These are phyloP conservation scores for Entoloma clypeatum DNA, from an alignment of 1,284 basidiomycete species.

Conservation along the genomic window DNA sequence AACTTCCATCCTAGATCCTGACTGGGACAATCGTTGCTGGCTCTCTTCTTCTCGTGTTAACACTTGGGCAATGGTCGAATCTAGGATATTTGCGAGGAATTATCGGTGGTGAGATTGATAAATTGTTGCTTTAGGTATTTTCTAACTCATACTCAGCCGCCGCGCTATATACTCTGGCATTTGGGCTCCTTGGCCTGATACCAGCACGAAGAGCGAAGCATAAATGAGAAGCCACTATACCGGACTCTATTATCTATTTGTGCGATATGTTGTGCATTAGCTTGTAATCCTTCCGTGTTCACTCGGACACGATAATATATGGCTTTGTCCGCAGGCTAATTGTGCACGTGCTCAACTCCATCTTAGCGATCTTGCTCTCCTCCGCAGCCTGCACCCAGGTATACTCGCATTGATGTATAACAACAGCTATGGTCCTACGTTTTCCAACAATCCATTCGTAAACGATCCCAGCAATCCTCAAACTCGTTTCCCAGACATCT, in stretches of 20 bases:
- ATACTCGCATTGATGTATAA: slow-evolving; percentile 33
- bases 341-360: not conserved
- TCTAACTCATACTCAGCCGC: slow-evolving; percentile 39
- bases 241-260: slow-evolving; percentile 3
- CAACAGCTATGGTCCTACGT: slow-evolving; percentile 32
- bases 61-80: slow-evolving; percentile 59
- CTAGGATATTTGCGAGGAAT: slow-evolving; percentile 61
- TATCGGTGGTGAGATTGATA: slow-evolving; percentile 49
- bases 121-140: slow-evolving; percentile 8
- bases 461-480: slow-evolving; percentile 41
- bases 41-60: slow-evolving; percentile 58
- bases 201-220: slow-evolving; percentile 54
- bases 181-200: slow-evolving; percentile 67
- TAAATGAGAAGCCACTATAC: slow-evolving; percentile 17
- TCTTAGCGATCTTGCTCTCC: not conserved
- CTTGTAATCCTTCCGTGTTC: not conserved
- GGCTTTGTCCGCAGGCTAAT: not conserved
- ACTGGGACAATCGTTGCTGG: slow-evolving; percentile 67
- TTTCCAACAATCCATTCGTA: slow-evolving; percentile 58
- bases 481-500: slow-evolving; percentile 52
- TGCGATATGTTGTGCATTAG: no score
- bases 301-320: not conserved
- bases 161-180: slow-evolving; percentile 62
- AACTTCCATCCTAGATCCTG: slow-evolving; percentile 43
- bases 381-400: not conserved